These are phyloP conservation scores for Halophytophthora batemanensis DNA, from an alignment of 352 stramenopile genomes.

Conservation along the genomic window DNA sequence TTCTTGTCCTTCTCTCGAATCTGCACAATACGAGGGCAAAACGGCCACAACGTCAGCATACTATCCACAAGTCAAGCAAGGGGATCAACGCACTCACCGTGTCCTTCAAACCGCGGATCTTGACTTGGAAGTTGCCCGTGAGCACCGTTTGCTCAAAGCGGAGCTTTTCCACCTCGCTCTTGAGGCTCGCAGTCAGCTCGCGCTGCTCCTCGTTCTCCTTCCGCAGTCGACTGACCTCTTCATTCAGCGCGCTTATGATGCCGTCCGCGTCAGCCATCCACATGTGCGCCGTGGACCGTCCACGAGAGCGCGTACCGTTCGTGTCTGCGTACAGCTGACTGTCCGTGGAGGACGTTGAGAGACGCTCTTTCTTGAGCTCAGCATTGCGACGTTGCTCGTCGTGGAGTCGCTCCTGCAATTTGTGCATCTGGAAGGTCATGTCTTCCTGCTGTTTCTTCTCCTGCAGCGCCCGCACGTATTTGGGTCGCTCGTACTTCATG, in stretches of 20 bases:
- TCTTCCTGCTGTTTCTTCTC: slow-evolving; percentile 58
- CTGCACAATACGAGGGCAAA: slow-evolving; percentile 17
- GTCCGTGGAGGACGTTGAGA: slow-evolving; percentile 37
- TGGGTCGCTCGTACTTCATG: slow-evolving; percentile 58
- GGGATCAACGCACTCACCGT: slow-evolving; percentile 19
- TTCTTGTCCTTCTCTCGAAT: slow-evolving; percentile 86
- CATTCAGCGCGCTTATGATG: slow-evolving; percentile 78
- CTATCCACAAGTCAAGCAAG: not conserved
- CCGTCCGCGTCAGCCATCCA: slow-evolving; percentile 86
- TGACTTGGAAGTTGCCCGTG: slow-evolving; percentile 77
- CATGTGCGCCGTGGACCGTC: slow-evolving; percentile 64
- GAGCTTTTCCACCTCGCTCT: slow-evolving; percentile 71
- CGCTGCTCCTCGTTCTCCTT: slow-evolving; percentile 78
- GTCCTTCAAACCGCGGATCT: slow-evolving; percentile 77
- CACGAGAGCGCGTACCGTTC: slow-evolving; percentile 37
- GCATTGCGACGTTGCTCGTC: slow-evolving; percentile 61
- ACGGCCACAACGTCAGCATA: not conserved
- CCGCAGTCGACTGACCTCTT: slow-evolving; percentile 64
- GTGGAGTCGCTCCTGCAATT: slow-evolving; percentile 57
- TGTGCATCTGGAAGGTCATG: slow-evolving; percentile 55
- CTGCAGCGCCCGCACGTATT: slow-evolving; percentile 47
- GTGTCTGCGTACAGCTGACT: slow-evolving; percentile 41
- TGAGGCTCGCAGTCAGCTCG: slow-evolving; percentile 37
- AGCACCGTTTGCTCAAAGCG: slow-evolving; percentile 75
- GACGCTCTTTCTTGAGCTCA: slow-evolving; percentile 43